Conservation (phyloP, 768 basidiomycete genomes). For the Omphalotus guepiniiformis region DNA sequence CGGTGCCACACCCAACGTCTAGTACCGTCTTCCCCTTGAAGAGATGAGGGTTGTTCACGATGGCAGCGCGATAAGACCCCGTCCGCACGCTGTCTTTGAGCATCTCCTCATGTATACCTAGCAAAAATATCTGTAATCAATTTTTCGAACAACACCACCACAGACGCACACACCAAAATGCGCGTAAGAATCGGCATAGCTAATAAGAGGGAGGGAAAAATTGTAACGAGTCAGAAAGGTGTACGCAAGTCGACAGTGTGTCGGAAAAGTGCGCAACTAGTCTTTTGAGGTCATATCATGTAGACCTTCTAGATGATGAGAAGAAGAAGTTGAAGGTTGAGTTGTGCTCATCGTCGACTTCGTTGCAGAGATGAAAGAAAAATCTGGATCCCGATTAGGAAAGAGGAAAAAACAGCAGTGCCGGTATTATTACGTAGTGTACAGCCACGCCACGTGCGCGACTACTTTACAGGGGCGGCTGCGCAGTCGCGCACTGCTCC, state of each 20-base stretch:
- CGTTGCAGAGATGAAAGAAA: no score
- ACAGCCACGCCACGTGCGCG: no score
- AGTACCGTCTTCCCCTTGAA: slow-evolving; percentile 97
- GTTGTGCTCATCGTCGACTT: no score
- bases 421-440: no score
- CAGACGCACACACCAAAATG: slow-evolving; percentile 68
- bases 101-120: slow-evolving; percentile 99
- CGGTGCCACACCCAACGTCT: slow-evolving; percentile 98
- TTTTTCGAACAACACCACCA: slow-evolving; percentile 4
- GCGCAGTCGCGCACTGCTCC: not conserved
- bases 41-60: slow-evolving; percentile 89
- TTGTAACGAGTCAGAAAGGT: slow-evolving; percentile 36
- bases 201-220: slow-evolving; percentile 31
- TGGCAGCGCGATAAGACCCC: slow-evolving; percentile 90
- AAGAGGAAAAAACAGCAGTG: not conserved
- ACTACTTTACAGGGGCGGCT: no score
- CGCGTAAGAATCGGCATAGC: slow-evolving; percentile 95
- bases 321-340: not conserved
- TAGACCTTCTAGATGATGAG: slow-evolving; percentile 7
- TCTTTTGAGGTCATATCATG: slow-evolving; percentile 80
- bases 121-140: not conserved
- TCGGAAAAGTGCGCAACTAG: slow-evolving; percentile 63
- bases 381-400: not conserved
- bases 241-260: slow-evolving; percentile 19
- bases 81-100: slow-evolving; percentile 95